Evolutionary conservation across 768 basidiomycete species (phyloP).

Genomic region (Galerina marginata): DNA sequence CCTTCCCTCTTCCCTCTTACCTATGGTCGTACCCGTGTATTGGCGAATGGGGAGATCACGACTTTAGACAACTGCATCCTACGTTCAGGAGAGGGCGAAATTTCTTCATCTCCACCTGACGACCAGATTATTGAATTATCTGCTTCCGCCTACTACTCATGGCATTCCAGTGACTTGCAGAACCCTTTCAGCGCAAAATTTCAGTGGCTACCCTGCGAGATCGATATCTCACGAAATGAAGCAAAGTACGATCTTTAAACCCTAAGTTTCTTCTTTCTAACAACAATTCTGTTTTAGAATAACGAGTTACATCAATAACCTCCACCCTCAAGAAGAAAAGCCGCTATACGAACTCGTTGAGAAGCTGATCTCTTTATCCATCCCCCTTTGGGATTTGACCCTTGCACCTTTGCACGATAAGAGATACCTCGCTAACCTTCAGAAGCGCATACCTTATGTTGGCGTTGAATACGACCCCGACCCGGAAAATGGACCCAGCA

Average conservation of each 20-base stretch:
- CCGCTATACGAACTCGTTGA: conserved; percentile 33
- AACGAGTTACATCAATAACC: conserved; percentile 49
- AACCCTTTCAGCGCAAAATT: no score
- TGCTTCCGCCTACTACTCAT: no score
- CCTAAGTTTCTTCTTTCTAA: background rate
- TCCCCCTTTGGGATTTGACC: conserved; percentile 38
- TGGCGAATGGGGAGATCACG: conserved; percentile 19
- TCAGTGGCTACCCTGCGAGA: no score
- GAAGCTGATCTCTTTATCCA: conserved; percentile 29
- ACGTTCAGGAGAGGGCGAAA: conserved; percentile 27
- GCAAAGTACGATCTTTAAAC: no score
- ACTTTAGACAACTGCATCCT: conserved; percentile 26
- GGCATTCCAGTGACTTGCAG: no score
- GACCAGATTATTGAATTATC: no score
- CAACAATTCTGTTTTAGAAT: conserved; percentile 24
- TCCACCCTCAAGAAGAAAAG: conserved; percentile 35
- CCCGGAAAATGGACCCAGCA: conserved; percentile 9
- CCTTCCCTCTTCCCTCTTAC: conserved; percentile 47
- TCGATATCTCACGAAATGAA: no score
- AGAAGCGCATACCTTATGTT: conserved; percentile 21
- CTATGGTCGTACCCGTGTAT: conserved; percentile 35
- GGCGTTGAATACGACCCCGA: conserved; percentile 21
- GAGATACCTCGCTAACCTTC: background rate
- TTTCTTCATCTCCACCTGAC: no score
- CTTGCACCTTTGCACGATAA: conserved; percentile 19